A percentile compares a stretch with the other conserved stretches of the same genome.
These are phyloP conservation scores for Wallacemonas rigidus DNA, from an alignment of 208 protist species.

Conservation along the genomic window DNA sequence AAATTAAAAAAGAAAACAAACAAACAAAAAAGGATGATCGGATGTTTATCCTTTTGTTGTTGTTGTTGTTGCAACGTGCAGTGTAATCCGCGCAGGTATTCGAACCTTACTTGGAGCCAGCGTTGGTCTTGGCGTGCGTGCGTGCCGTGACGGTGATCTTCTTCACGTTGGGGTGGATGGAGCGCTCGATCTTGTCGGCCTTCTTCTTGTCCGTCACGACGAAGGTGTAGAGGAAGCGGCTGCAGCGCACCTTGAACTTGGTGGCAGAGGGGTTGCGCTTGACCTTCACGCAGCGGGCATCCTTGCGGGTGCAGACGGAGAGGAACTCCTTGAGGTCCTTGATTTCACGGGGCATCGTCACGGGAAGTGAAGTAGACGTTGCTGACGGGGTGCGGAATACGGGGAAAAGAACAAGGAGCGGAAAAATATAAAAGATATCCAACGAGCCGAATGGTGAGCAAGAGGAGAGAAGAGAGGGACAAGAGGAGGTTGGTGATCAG, in stretches of 20 bases:
- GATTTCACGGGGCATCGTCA: constrained; percentile 89
- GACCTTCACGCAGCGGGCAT: constrained; percentile 92
- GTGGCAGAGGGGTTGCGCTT: constrained; percentile 88
- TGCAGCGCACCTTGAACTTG: constrained; percentile 95
- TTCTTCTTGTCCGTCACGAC: constrained; percentile 92
- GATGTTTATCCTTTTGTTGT: not conserved
- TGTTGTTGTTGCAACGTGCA: not conserved
- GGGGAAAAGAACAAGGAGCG: too few species aligned
- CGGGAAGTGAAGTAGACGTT: constrained; percentile 17
- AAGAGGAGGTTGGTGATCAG: too few species aligned
- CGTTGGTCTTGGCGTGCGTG: constrained; percentile 85
- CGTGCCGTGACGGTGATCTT: constrained; percentile 87
- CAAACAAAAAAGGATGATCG: not conserved
- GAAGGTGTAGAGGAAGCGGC: constrained; percentile 92
- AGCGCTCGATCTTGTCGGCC: constrained; percentile 91
- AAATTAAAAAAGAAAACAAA: constrained; percentile 7
- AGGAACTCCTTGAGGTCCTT: constrained; percentile 94
- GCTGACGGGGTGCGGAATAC: not conserved
- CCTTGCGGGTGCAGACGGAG: constrained; percentile 91
- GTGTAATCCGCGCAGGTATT: not conserved
- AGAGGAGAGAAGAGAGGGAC: too few species aligned
- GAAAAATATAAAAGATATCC: too few species aligned
- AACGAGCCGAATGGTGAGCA: too few species aligned
- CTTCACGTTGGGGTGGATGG: constrained; percentile 90
- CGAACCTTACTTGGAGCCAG: constrained; percentile 62